Conservation (phyloP, 805 yeast genomes). For the Yamadazyma phyllophila region DNA sequence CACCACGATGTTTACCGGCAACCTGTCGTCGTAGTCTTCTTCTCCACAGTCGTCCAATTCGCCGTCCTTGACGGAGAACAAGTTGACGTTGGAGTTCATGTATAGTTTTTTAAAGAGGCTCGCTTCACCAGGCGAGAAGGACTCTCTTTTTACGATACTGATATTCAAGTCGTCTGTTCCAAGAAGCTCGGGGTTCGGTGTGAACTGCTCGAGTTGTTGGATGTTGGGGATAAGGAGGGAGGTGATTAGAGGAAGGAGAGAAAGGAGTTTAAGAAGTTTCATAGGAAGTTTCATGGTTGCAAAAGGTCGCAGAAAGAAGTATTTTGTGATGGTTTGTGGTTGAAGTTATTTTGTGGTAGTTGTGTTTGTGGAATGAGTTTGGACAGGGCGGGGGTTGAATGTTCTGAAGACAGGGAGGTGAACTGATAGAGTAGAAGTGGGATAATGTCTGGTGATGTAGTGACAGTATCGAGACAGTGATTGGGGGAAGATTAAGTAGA, state of each 20-base stretch:
- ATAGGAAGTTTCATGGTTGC: not conserved
- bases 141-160: conserved; percentile 8
- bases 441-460: too few species aligned
- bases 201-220: not conserved
- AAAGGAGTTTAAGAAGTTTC: not conserved
- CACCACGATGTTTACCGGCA: conserved; percentile 12
- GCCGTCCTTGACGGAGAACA: conserved; percentile 6
- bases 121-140: conserved; percentile 6
- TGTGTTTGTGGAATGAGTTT: too few species aligned
- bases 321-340: too few species aligned
- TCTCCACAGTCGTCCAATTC: conserved; percentile 4
- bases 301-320: not conserved
- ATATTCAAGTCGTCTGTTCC: conserved; percentile 12
- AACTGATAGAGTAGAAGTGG: too few species aligned
- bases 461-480: too few species aligned
- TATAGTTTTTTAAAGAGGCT: conserved; percentile 11
- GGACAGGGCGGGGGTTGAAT: too few species aligned
- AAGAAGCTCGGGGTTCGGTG: not conserved
- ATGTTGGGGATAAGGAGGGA: not conserved
- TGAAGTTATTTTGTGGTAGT: too few species aligned
- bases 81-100: conserved; percentile 5
- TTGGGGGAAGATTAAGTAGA: too few species aligned
- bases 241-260: not conserved
- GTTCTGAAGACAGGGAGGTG: too few species aligned
- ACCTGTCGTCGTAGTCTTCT: conserved; percentile 10